Conservation (phyloP, 169 alveolate genomes). For the Eimeria sp. region DNA sequence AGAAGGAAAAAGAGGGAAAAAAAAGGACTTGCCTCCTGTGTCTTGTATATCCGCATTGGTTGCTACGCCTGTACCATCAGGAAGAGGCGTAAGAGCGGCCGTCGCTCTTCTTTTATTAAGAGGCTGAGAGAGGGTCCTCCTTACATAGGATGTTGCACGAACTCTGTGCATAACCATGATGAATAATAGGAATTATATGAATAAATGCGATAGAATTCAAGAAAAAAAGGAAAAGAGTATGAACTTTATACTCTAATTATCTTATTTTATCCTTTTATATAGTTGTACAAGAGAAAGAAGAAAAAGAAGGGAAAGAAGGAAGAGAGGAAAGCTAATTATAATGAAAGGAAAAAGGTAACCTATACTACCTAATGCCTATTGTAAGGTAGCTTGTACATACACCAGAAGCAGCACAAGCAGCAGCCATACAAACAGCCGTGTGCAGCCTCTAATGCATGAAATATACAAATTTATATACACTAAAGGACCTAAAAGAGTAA, state of each 20-base stretch:
- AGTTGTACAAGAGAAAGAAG: too few species aligned
- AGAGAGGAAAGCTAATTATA: too few species aligned
- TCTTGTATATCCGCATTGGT: neutral
- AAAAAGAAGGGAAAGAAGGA: too few species aligned
- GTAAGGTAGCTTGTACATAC: too few species aligned
- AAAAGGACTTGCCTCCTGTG: neutral
- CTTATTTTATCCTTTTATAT: too few species aligned
- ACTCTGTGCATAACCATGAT: conserved; percentile 77
- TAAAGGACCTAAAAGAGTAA: neutral
- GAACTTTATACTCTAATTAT: too few species aligned
- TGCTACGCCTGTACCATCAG: neutral
- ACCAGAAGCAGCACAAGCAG: neutral
- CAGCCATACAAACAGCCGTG: neutral
- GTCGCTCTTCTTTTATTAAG: conserved; percentile 40
- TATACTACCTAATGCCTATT: too few species aligned
- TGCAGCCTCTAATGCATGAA: neutral
- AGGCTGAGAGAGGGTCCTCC: conserved; percentile 78
- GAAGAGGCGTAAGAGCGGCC: conserved; percentile 34
- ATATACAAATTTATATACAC: neutral
- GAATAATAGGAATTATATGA: neutral
- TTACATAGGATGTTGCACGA: conserved; percentile 80
- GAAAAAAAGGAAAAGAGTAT: too few species aligned
- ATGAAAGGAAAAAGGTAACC: too few species aligned
- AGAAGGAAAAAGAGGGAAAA: too few species aligned
- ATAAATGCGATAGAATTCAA: too few species aligned